These are phyloP conservation scores for Hanseniaspora meyeri DNA, from an alignment of 805 yeast species.

Conservation along the genomic window DNA sequence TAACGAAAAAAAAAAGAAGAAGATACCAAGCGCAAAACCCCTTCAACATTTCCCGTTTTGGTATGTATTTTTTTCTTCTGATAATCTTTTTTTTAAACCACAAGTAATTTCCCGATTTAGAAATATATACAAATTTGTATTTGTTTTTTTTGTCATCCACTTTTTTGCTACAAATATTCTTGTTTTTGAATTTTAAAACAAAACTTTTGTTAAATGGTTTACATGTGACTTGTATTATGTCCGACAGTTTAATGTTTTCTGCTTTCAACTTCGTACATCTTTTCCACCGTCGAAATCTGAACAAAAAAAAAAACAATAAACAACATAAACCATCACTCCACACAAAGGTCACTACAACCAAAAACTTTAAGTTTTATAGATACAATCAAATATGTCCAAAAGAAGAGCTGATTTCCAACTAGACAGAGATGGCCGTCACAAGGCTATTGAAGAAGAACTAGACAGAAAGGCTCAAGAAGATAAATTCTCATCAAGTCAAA, in stretches of 20 bases:
- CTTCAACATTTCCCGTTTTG: too few relatives aligned
- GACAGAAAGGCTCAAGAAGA: conserved; percentile 22
- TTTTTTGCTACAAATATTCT: neutral
- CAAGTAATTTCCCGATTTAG: neutral
- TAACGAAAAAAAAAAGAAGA: too few relatives aligned
- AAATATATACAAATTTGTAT: too few relatives aligned
- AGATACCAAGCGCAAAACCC: too few relatives aligned
- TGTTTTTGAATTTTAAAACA: too few relatives aligned
- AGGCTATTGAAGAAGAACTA: conserved; percentile 23
- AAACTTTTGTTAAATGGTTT: too few relatives aligned
- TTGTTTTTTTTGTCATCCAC: neutral
- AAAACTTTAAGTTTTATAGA: neutral
- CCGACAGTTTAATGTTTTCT: neutral
- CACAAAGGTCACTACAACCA: too few relatives aligned
- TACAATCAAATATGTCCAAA: conserved; percentile 41
- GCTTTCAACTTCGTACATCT: neutral
- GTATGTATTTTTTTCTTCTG: neutral
- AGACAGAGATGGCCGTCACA: conserved; percentile 35
- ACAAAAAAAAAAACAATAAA: neutral
- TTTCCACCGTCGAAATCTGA: neutral
- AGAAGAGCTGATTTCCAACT: conserved; percentile 58
- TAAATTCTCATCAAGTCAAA: conserved; percentile 28
- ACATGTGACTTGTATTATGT: neutral
- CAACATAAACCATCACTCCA: neutral
- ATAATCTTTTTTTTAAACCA: too few relatives aligned